phyloP scores from a whole-genome alignment of 192 early-diverging fungal genomes.

The Coemansia sp. region DNA sequence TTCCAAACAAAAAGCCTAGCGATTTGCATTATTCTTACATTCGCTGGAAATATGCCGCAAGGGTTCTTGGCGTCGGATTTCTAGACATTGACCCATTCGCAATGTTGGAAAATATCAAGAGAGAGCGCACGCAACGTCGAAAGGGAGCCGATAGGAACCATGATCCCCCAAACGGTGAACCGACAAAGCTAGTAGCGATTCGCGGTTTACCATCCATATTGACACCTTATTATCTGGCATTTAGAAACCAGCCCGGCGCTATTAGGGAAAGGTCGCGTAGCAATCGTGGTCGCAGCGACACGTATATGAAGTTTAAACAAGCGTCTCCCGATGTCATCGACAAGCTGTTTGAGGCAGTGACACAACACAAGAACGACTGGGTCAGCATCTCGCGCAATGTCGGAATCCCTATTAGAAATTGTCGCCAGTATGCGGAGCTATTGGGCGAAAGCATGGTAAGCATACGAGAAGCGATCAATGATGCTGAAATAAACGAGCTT shows the following conservation, averaged over 20 bases:
- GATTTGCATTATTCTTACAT: conserved; percentile 11
- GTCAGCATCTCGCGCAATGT: conserved; percentile 37
- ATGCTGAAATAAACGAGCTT: conserved; percentile 25
- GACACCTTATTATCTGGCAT: conserved; percentile 32
- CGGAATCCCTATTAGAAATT: conserved; percentile 18
- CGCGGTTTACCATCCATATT: conserved; percentile 10
- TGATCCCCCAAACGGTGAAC: conserved; percentile 23
- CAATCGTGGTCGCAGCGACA: too few relatives aligned
- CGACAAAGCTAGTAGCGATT: conserved; percentile 5
- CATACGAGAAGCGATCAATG: conserved; percentile 10
- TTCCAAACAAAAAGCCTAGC: conserved; percentile 8
- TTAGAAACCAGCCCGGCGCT: too few relatives aligned
- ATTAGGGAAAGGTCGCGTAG: too few relatives aligned
- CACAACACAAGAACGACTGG: conserved; percentile 40
- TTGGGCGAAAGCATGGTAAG: conserved; percentile 17
- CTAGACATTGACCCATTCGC: conserved; percentile 34
- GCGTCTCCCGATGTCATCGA: conserved; percentile 13
- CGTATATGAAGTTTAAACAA: neutral
- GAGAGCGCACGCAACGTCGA: conserved; percentile 31
- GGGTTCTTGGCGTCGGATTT: conserved; percentile 12
- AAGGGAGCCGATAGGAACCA: conserved; percentile 36
- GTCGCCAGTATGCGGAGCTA: conserved; percentile 16
- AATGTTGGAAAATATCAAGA: conserved; percentile 24
- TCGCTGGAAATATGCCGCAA: conserved; percentile 26
- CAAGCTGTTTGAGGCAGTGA: conserved; percentile 34